These are phyloP conservation scores for Pestalotiopsis sp. DNA, from an alignment of 2,329 filamentous ascomycete genomes.

Conservation along the genomic window DNA sequence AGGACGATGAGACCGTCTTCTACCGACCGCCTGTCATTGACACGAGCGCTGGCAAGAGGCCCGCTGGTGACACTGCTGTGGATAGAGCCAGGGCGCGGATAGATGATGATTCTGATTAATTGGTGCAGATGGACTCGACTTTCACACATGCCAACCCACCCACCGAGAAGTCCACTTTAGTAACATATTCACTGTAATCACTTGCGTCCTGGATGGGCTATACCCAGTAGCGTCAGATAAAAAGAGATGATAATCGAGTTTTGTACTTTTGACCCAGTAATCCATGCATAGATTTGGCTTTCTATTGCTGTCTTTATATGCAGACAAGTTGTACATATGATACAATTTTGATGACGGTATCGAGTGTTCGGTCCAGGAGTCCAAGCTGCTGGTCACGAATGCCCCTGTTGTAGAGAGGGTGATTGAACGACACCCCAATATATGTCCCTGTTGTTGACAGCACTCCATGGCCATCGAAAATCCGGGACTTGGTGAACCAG, in stretches of 20 bases:
- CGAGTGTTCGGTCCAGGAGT: not conserved
- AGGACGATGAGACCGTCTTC: conserved; percentile 76
- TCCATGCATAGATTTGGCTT: not conserved
- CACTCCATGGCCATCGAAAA: not conserved
- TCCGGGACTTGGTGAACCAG: too few species aligned
- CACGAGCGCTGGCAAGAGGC: conserved; percentile 40
- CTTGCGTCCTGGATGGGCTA: not conserved
- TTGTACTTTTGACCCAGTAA: not conserved
- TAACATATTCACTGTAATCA: conserved; percentile 1
- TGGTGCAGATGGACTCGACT: not conserved
- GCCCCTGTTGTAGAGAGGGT: not conserved
- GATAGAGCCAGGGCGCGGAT: conserved; percentile 60
- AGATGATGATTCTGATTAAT: conserved; percentile 60
- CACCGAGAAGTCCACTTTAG: not conserved
- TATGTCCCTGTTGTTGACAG: not conserved
- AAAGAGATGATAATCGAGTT: not conserved
- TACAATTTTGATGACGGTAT: conserved; percentile 1
- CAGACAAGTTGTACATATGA: conserved; percentile 31
- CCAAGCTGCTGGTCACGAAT: not conserved
- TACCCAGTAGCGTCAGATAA: conserved; percentile 2
- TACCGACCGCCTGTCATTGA: conserved; percentile 64
- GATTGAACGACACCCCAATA: not conserved
- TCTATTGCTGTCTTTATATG: conserved; percentile 12
- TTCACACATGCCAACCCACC: not conserved
- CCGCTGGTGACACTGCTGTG: conserved; percentile 57